Evolutionary conservation across 768 basidiomycete genomes (phyloP), one percentile per base, ranked within the genome.

Genomic region (Xerocomellus intermedius): DNA sequence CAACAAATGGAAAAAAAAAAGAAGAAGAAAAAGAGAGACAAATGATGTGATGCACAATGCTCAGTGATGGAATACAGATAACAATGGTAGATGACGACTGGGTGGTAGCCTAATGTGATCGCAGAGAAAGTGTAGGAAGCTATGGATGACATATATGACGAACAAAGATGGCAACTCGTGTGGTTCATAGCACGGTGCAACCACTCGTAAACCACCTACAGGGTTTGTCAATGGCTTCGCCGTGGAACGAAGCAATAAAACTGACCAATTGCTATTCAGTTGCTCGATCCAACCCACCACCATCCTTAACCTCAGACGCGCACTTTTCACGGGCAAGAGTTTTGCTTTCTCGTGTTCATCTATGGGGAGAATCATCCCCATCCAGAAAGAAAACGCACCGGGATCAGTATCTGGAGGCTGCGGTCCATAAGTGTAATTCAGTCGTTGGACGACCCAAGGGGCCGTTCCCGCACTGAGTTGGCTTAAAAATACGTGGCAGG

Each of bases 221-320:
- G 62, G 62, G 43, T 35, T 22, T 37, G 38, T 64, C 45, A 67
- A 50, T 24, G 44, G 37, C 24, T 54, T 64, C 59, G 43, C 48
- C 17, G 55, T 50, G 42, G 60, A 56, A 63, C 56, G 47, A 37
- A 26, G 33, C 2, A n/a, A 54, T 33, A 42, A 45, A 19, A 59
- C 69, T 52, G 67, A 84, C 83, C 83, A 85, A 46, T 80, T 77
- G 50, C 76, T 76, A 49, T 80, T 75, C 53, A 90, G 73, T 65
- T 83, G 81, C 74, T 97, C 93, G 64, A 98, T 95, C 96, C 96
- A 98, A 64, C 93, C 89, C 26, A 91, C 90, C 54, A 97, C 87
- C 63, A 98, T 78, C 52, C 88, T 77, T 50, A 98, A 74, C 32
- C 96, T 79, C 57, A 97, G 76, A 26, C 88, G 80, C 0, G 90